Evolutionary conservation across 345 rosid genomes (phyloP), one percentile per base, ranked within the genome.

Genomic region (Lenwebbia sp.): DNA sequence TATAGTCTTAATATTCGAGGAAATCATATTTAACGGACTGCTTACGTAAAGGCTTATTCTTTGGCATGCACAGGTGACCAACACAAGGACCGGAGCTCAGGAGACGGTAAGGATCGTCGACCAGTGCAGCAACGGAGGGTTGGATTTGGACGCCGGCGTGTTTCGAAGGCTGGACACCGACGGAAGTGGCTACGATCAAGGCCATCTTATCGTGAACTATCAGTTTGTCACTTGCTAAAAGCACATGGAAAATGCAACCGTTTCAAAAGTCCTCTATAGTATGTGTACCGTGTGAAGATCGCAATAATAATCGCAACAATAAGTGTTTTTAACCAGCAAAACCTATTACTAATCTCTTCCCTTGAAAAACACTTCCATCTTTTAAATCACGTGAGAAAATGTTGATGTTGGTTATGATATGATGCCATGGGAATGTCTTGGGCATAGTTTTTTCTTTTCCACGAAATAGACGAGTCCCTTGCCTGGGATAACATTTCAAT

Each of bases 71-170:
- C 90, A 92, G 94, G 91, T 92, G 40, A 91, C 91, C 7, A 92
- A 93, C 84, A 87, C 88, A 28, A 89, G 65, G 54, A 94, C 94
- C 1, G 81, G 91, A 86, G 49, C 92, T 37, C 88, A 86, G 54
- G 85, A 82, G 25, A 92, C 89, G 2, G 93, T 86, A 74, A 90
- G 94, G 88, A 94, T 94, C 54, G 92, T 93, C 26, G 92, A 90
- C 83, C 92, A 89, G 86, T 93, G 95, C 83, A 82, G 89, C 83
- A 94, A 91, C 74, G 92, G 93, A 30, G 94, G 95, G 17, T 85
- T 93, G 23, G 93, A 93, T 84, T 87, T 93, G 88, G 96, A 94
- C n/a, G 87, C 52, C 0, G 88, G 37, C 4, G 88, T 90, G 78
- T 93, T 93, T 85, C 55, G 6, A 14, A 90, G 87, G 82, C 83